A percentile compares a stretch with the other conserved stretches of the same genome.
Conservation (phyloP, 2,329 filamentous ascomycete species). For the Claviceps lovelessii region DNA sequence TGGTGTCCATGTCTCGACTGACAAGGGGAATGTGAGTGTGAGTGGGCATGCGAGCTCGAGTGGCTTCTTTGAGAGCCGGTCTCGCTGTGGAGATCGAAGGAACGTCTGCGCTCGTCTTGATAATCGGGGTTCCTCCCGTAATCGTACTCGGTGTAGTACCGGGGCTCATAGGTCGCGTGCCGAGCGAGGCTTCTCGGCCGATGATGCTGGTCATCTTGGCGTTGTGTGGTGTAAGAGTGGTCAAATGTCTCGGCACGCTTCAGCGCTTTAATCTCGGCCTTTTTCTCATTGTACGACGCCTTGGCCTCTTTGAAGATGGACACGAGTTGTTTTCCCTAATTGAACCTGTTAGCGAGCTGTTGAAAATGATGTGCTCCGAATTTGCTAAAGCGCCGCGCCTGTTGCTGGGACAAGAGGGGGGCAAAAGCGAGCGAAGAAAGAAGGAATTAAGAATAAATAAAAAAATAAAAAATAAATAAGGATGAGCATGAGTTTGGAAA, state of each 20-base stretch:
- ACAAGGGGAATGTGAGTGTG: slow-evolving; percentile 6
- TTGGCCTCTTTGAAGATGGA: slow-evolving; percentile 87
- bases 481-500: background rate
- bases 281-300: slow-evolving; percentile 74
- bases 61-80: slow-evolving; percentile 30
- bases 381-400: no score
- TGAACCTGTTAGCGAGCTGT: background rate
- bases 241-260: slow-evolving; percentile 49
- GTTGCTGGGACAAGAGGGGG: background rate
- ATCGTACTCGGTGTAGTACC: slow-evolving; percentile 19
- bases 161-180: slow-evolving; percentile 5
- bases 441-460: background rate
- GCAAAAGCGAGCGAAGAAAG: background rate
- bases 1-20: slow-evolving; percentile 16
- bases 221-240: slow-evolving; percentile 9
- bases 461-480: no score
- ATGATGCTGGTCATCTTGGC: background rate
- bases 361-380: background rate
- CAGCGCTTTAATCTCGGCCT: slow-evolving; percentile 58
- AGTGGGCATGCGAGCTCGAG: slow-evolving; percentile 19
- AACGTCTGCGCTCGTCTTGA: slow-evolving; percentile 20
- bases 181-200: slow-evolving; percentile 1
- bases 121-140: slow-evolving; percentile 14
- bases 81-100: slow-evolving; percentile 18
- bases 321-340: slow-evolving; percentile 74